phyloP scores from a whole-genome alignment of 108 stramenopile genomes.

The Seminavis robusta region DNA sequence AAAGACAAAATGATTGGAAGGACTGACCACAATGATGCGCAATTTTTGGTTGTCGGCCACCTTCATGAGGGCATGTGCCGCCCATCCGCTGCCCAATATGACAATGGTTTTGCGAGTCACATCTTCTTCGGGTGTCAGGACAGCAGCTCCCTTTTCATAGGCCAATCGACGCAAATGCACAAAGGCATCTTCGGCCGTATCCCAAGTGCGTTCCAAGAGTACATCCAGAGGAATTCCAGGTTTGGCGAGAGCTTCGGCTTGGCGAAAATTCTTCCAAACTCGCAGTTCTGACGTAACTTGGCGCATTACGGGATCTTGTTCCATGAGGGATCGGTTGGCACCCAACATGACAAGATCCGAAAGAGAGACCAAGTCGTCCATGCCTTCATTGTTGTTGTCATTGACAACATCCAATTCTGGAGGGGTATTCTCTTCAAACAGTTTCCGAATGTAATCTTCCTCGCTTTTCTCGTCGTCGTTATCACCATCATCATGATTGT shows the following conservation, averaged over 20 bases:
- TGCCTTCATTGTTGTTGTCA: constrained; percentile 5
- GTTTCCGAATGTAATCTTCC: no score
- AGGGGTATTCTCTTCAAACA: no score
- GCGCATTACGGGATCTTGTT: not conserved
- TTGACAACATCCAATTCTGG: no score
- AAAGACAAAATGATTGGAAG: constrained; percentile 75
- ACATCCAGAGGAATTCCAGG: constrained; percentile 1
- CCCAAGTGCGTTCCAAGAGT: constrained; percentile 35
- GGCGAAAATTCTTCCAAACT: constrained; percentile 2
- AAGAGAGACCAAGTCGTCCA: not conserved
- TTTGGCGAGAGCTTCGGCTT: not conserved
- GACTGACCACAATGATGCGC: constrained; percentile 58
- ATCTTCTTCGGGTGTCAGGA: constrained; percentile 18
- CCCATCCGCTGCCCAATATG: constrained; percentile 89
- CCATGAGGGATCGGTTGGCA: not conserved
- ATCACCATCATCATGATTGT: no score
- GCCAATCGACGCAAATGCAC: constrained; percentile 35
- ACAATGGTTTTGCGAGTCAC: constrained; percentile 45
- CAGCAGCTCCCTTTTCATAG: constrained; percentile 30
- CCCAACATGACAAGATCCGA: no score
- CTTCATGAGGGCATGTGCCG: constrained; percentile 63
- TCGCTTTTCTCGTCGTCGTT: no score
- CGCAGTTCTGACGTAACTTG: not conserved
- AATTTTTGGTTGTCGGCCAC: constrained; percentile 52
- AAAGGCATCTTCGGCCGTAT: constrained; percentile 49